Evolutionary conservation across 345 rosid genomes (phyloP), one percentile per base, ranked within the genome.

Genomic region (Rhodamnia rubescens): DNA sequence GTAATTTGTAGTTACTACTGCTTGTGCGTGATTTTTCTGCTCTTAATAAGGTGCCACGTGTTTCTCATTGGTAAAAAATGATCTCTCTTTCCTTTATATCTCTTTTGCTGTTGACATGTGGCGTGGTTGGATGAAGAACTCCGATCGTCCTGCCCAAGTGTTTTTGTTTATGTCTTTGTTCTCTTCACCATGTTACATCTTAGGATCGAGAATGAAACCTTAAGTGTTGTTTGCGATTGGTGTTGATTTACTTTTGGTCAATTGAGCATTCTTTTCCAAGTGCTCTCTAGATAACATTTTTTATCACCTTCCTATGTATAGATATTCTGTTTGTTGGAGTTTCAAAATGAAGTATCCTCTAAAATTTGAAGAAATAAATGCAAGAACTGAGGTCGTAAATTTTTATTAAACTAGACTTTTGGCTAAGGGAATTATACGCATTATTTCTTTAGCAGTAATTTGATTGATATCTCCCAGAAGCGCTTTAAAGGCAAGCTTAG

Each of bases 291-390:
- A 64, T 16, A 64, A 64, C 21, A 16, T 3, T 32, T 16, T 61
- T 61, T 14, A 64, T 64, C 75, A 36, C 75, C 98, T 87, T 97
- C 99, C 78, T 93, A 96, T 57, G 95, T 95, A 44, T 96, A 95
- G 98, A 97, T 96, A 98, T 98, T 98, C 44, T 89, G 96, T 87
- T 95, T 95, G 90, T 92, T 95, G 88, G 98, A 98, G 0, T 98
- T 98, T 91, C 96, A 98, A 82, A 90, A 89, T 20, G 99, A 97
- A 88, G 22, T 64, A 29, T 69, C 13, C 78, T 69, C 78, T 4
- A 32, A 36, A 44, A 36, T 36, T 69, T 69, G 80, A 69, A 69
- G 13, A 69, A 21, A 36, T 36, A 36, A 20, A 32, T 69, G 26
- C 80, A 69, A 69, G 24, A 36, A 36, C 47, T 69, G 24, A 69